Conservation (phyloP, 345 rosid species). For the Eucalyptus tenuipes region DNA sequence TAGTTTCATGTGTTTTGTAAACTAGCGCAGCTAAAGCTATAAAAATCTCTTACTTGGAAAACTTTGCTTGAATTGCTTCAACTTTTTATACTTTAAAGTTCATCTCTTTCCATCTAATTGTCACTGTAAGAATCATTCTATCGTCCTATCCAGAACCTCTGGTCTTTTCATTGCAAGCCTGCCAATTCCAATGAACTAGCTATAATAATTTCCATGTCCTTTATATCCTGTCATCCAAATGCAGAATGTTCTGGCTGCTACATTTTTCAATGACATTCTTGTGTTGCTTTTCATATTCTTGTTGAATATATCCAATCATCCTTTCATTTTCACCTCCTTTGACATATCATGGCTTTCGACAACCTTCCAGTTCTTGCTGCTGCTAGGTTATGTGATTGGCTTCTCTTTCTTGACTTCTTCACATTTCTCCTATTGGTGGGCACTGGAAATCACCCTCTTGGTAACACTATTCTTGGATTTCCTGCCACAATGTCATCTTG, state of each 20-base stretch:
- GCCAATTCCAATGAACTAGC: neutral
- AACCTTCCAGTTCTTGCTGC: neutral
- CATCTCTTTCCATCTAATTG: neutral
- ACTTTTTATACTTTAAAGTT: neutral
- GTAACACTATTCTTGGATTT: neutral
- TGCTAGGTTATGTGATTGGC: neutral
- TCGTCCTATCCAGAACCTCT: neutral
- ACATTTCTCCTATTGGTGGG: neutral
- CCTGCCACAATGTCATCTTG: neutral
- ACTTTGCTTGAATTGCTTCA: neutral
- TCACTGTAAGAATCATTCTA: neutral
- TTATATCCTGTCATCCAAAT: neutral
- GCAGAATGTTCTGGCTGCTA: neutral
- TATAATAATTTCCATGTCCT: neutral
- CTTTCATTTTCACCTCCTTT: neutral
- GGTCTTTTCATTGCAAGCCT: neutral
- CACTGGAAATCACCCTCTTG: neutral
- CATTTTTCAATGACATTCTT: neutral
- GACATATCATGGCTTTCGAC: neutral
- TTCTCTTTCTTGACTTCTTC: neutral
- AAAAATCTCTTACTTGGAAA: neutral
- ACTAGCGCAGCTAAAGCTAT: neutral
- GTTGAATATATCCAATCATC: neutral
- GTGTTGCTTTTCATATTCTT: neutral
- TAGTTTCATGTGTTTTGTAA: neutral